Conservation (phyloP, 805 yeast genomes). For the Yarrowia sp. region DNA sequence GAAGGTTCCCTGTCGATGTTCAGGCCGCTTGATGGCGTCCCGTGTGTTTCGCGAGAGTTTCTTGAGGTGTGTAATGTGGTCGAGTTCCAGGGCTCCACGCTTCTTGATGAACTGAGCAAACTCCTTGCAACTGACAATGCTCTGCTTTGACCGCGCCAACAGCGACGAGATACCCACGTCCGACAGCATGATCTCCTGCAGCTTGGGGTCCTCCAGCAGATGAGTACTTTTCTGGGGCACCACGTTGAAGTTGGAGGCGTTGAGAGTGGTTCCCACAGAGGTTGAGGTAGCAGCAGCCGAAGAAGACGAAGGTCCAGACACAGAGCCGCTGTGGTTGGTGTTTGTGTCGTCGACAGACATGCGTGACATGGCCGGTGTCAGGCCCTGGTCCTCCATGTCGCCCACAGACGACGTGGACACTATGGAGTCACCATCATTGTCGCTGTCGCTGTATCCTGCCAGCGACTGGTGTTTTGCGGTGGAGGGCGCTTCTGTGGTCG, state of each 20-base stretch:
- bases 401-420: constrained; percentile 23
- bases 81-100: constrained; percentile 79
- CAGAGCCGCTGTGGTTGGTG: constrained; percentile 7
- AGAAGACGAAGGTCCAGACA: not conserved
- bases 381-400: constrained; percentile 26
- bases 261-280: constrained; percentile 13
- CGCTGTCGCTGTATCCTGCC: constrained; percentile 23
- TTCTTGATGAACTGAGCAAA: constrained; percentile 78
- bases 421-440: constrained; percentile 31
- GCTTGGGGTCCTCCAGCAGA: constrained; percentile 50
- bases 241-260: constrained; percentile 38
- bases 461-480: constrained; percentile 5
- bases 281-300: not conserved
- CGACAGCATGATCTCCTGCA: constrained; percentile 49
- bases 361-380: constrained; percentile 32
- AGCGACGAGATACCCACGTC: constrained; percentile 74
- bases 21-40: constrained; percentile 57
- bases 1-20: constrained; percentile 69
- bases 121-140: constrained; percentile 84
- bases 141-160: constrained; percentile 75
- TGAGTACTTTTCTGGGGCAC: constrained; percentile 40
- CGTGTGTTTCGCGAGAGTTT: constrained; percentile 69
- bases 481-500: not conserved
- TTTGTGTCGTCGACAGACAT: constrained; percentile 3
- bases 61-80: constrained; percentile 73